Evolutionary conservation across 164 flowering plant genomes (phyloP).

Genomic region (Liquidambar formosana): DNA sequence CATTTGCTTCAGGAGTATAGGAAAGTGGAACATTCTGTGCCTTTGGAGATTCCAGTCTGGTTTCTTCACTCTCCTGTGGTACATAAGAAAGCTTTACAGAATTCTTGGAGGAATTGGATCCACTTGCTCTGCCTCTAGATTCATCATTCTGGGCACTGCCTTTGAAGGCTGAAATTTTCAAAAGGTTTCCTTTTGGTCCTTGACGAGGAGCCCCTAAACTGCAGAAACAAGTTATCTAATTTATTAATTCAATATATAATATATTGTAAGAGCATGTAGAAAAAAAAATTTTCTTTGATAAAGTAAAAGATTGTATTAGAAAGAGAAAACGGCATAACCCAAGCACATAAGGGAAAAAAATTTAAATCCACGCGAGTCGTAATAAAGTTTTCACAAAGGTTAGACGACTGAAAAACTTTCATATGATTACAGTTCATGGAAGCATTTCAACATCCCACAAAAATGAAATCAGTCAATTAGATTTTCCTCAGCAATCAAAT

Average conservation of each 20-base stretch:
- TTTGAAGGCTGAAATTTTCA: conserved; percentile 64
- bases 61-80: conserved; percentile 51
- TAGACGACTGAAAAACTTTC: not conserved
- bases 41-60: conserved; percentile 29
- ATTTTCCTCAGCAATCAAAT: not conserved
- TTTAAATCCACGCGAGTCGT: not conserved
- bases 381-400: not conserved
- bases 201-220: conserved; percentile 41
- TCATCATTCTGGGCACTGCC: conserved; percentile 56
- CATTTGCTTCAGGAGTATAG: conserved; percentile 40
- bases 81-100: conserved; percentile 52
- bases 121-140: conserved; percentile 41
- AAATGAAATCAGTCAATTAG: not conserved
- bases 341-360: no score
- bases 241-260: not conserved
- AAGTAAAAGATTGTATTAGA: no score
- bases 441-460: not conserved
- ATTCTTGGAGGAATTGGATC: conserved; percentile 43
- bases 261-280: not conserved
- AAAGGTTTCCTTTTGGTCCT: conserved; percentile 37
- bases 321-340: no score
- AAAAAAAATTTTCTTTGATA: no score
- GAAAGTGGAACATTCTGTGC: conserved; percentile 40
- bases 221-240: conserved; percentile 22
- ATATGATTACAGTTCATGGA: not conserved